Evolutionary conservation across 2,329 filamentous ascomycete genomes (phyloP).

Genomic region (Zarea fungicola): DNA sequence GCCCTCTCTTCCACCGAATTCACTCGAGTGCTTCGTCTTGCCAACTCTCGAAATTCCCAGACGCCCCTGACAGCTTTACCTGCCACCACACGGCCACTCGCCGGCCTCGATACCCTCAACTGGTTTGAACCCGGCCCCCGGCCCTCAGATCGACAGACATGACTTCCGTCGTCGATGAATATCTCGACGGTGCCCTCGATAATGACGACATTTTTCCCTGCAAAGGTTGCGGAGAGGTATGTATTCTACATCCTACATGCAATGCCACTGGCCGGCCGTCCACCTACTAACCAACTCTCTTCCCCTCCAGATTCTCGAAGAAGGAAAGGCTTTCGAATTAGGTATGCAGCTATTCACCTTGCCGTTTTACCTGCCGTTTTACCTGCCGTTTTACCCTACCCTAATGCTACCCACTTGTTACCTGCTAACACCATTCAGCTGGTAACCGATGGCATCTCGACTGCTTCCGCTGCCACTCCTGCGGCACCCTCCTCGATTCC

Average conservation of each 20-base stretch:
- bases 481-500: slow-evolving; percentile 91
- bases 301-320: slow-evolving; percentile 74
- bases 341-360: slow-evolving; percentile 50
- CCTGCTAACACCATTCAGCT: slow-evolving; percentile 58
- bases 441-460: slow-evolving; percentile 98
- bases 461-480: slow-evolving; percentile 97
- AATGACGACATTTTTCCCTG: slow-evolving; percentile 81
- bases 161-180: slow-evolving; percentile 53
- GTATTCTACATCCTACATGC: slow-evolving; percentile 20
- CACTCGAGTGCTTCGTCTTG: no score
- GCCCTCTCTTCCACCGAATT: no score
- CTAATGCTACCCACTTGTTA: slow-evolving; percentile 25
- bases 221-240: slow-evolving; percentile 88
- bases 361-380: neutral
- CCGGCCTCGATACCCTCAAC: slow-evolving; percentile 5
- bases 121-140: neutral
- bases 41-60: no score
- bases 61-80: no score
- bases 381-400: neutral
- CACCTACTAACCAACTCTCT: slow-evolving; percentile 15
- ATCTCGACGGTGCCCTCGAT: slow-evolving; percentile 63
- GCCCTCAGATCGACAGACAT: slow-evolving; percentile 28
- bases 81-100: no score
- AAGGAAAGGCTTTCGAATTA: slow-evolving; percentile 97
- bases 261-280: neutral